Base-by-base conservation (phyloP, 805 yeast species). In the Candida xyloterini region DNA sequence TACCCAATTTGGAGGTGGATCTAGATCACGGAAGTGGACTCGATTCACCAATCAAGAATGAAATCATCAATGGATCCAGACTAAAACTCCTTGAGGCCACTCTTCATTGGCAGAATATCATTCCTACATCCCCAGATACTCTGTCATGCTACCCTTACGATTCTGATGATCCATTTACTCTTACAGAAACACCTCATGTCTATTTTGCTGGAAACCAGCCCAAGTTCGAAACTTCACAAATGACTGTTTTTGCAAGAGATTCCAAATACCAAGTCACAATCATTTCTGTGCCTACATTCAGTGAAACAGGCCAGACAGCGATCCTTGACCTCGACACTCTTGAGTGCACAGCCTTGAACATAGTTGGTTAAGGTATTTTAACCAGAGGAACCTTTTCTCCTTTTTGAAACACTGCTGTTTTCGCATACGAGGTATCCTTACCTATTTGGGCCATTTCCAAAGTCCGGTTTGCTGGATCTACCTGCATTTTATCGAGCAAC, bases 51-150 rank as follows among this genome's bases (percentile, higher is more conserved):
- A 54, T 42, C 49, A 59, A 51, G 22, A 42, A 41, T 30, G 60
- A 51, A 34, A 38, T 52, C 74, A 76, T 54, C 60, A 81, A 34
- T 78, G 91, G 52, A 86, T 57, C 69, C 2, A 62, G 84, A 40
- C 50, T 76, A 13, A 71, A 73, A 15, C 63, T 82, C 52, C 70
- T 91, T 66, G 84, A 81, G 50, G 70, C 78, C 11, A 83, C 86
- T 0, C 56, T 93, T 26, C 64, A 67, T 32, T 90, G 96, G 95
- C 91, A 89, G 53, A 87, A 87, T 55, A 68, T 86, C 16, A 80
- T 86, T 1, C 99, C 99, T 2, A 89, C 97, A 0, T 95, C 96
- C 1, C 99, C 99, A 0, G 98, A 93, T 55, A 93, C 99, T 0
- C 64, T 93, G 30, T 84, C 90, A 73, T 81, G 95, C 49, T 89